phyloP scores from a whole-genome alignment of 306 rosid species.

The Phaseolus lunatus region DNA sequence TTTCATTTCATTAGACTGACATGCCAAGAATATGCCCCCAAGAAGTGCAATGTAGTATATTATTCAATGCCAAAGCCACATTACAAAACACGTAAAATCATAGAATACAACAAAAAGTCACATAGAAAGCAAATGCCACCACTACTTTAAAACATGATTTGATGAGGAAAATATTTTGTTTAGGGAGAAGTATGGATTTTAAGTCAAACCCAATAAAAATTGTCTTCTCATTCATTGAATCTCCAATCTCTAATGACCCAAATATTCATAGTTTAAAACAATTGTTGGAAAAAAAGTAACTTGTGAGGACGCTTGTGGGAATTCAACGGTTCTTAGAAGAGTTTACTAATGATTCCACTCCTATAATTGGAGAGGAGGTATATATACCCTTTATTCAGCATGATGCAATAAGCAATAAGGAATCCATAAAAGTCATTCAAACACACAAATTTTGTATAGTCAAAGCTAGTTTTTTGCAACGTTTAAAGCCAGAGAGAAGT shows the following conservation, averaged over 20 bases:
- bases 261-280: slow-evolving; percentile 29
- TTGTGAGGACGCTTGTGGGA: too few species aligned
- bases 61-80: slow-evolving; percentile 10
- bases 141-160: slow-evolving; percentile 7
- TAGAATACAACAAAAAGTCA: slow-evolving; percentile 16
- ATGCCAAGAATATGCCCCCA: slow-evolving; percentile 15
- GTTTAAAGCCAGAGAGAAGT: slow-evolving; percentile 47
- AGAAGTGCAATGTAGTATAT: slow-evolving; percentile 14
- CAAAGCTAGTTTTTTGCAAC: slow-evolving; percentile 45
- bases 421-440: slow-evolving; percentile 43
- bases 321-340: background rate
- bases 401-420: slow-evolving; percentile 22
- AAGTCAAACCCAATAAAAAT: slow-evolving; percentile 9
- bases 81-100: background rate
- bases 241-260: slow-evolving; percentile 7
- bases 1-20: slow-evolving; percentile 36
- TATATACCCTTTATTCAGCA: slow-evolving; percentile 31
- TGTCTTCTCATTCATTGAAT: slow-evolving; percentile 12
- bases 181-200: background rate
- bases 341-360: slow-evolving; percentile 14
- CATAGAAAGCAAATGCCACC: background rate
- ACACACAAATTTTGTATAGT: slow-evolving; percentile 17
- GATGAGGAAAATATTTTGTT: background rate
- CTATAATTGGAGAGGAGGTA: background rate
- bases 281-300: too few species aligned